These are phyloP conservation scores for Boletus tylopilopsis DNA, from an alignment of 768 basidiomycete genomes.

Conservation along the genomic window DNA sequence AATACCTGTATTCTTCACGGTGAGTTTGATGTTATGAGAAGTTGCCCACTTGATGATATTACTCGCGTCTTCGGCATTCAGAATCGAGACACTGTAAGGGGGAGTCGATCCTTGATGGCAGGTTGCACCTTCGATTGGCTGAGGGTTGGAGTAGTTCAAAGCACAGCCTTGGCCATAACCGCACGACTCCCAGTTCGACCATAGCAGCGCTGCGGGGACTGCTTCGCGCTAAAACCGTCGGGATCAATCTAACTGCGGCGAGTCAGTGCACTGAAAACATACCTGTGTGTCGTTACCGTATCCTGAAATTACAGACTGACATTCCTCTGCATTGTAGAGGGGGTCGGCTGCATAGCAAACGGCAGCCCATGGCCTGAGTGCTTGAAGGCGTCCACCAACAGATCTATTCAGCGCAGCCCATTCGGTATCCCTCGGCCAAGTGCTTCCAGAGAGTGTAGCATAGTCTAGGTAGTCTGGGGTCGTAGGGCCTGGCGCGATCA, in stretches of 20 bases:
- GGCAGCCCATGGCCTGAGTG: constrained; percentile 21
- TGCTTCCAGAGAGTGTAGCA: neutral
- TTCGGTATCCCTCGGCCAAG: constrained; percentile 7
- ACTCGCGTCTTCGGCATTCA: constrained; percentile 19
- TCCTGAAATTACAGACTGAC: constrained; percentile 10
- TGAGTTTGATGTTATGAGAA: constrained; percentile 17
- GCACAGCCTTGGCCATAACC: constrained; percentile 16
- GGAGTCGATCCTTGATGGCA: constrained; percentile 22
- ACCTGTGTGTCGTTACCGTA: constrained; percentile 17
- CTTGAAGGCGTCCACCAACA: constrained; percentile 15
- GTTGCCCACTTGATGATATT: constrained; percentile 18
- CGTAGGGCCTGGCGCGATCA: constrained; percentile 6
- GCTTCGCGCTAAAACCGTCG: constrained; percentile 16
- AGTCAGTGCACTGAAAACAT: neutral
- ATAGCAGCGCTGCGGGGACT: constrained; percentile 17
- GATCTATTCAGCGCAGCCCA: constrained; percentile 17
- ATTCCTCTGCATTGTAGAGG: constrained; percentile 13
- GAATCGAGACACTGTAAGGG: constrained; percentile 19
- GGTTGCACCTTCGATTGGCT: constrained; percentile 2
- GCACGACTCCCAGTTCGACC: constrained; percentile 24
- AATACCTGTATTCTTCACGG: constrained; percentile 23
- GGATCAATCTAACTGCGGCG: neutral
- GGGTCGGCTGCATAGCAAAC: constrained; percentile 20
- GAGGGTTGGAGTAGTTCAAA: constrained; percentile 18
- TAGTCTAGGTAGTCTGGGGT: too few relatives aligned